Evolutionary conservation across 352 stramenopile species (phyloP), one percentile per base, ranked within the genome.

Genomic region (Sclerospora graminicola): DNA sequence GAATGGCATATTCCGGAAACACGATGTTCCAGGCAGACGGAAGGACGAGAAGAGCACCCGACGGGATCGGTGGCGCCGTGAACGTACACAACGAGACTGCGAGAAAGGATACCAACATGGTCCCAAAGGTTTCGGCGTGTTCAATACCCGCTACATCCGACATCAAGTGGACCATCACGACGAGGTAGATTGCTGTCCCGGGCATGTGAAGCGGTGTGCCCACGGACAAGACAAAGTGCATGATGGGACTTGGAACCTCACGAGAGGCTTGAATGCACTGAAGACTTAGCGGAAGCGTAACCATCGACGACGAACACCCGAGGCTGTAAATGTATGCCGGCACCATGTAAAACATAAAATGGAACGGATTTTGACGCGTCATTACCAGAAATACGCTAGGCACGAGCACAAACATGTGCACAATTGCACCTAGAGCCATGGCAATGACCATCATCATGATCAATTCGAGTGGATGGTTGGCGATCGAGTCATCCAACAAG

Each of bases 251-350:
- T 34, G 71, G 65, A 19, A 85, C 65, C 13, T 63, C 40, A 1
- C 68, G 70, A 13, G 73, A 75, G 9, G 53, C 47, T 41, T 89
- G 70, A 13, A 89, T 75, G 40, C 70, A 84, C 35, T 69, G 57
- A 41, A 84, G 55, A 10, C 55, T 80, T 23, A 86, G 45, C 0
- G 73, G 76, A 35, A 91, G 56, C 36, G 76, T 68, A 8, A 76
- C 76, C 43, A 86, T 67, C 5, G 79, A 91, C 11, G 79, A 91
- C 6, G 73, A 76, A 23, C 70, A 86, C 16, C 79, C 79, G n/a
- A 89, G 32, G 24, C 55, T 66, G 46, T 81, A 84, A 34, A 91
- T 61, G 53, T 81, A 88, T 8, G 71, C 74, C 1, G 79, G 76
- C 1, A 82, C 2, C 38, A 90, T 60, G 41, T 88, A 61, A 19